Conservation (phyloP, 1,284 basidiomycete genomes). For the Laetiporus sulphureus region DNA sequence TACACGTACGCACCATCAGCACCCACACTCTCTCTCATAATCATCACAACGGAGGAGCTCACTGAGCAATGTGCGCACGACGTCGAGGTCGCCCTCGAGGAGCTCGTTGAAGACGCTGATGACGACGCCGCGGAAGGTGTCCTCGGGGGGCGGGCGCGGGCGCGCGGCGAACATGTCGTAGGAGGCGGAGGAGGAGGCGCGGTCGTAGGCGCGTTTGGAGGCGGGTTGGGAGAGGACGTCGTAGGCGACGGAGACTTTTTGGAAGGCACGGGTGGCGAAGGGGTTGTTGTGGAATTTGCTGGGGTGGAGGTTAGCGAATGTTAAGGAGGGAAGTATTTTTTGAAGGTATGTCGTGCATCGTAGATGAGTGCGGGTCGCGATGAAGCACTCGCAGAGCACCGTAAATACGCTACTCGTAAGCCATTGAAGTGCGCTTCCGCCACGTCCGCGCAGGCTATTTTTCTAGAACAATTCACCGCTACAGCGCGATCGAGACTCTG, state of each 20-base stretch:
- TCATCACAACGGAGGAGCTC: slow-evolving; percentile 27
- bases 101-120: slow-evolving; percentile 76
- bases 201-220: slow-evolving; percentile 65
- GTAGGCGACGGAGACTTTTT: slow-evolving; percentile 80
- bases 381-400: too few species aligned
- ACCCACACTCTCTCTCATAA: too few species aligned
- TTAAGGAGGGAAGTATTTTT: too few species aligned
- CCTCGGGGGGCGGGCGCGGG: slow-evolving; percentile 53
- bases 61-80: slow-evolving; percentile 71
- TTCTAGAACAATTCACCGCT: too few species aligned
- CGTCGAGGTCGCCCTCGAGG: slow-evolving; percentile 77
- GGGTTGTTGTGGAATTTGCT: slow-evolving; percentile 80
- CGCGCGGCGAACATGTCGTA: slow-evolving; percentile 49
- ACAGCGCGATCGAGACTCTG: too few species aligned
- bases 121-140: slow-evolving; percentile 71
- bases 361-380: too few species aligned
- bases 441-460: too few species aligned
- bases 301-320: too few species aligned
- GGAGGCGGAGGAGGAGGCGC: slow-evolving; percentile 36
- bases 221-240: slow-evolving; percentile 71
- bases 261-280: slow-evolving; percentile 76
- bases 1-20: neutral
- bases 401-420: too few species aligned
- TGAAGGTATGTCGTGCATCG: too few species aligned
- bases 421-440: too few species aligned